Conservation (phyloP, 306 rosid genomes). For the Elaeagnus macrophylla region DNA sequence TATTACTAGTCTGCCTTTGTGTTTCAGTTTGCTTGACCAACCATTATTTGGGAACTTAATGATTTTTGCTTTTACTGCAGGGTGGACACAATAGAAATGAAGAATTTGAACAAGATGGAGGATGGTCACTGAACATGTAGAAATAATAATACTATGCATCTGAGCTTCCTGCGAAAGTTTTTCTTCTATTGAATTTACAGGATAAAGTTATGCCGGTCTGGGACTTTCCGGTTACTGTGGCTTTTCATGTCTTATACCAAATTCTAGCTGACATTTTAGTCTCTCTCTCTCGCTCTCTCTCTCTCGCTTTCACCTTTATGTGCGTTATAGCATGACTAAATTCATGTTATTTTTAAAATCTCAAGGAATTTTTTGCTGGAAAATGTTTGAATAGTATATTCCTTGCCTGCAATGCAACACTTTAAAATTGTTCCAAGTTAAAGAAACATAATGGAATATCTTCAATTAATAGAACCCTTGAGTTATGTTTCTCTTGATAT, state of each 20-base stretch:
- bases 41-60: conserved; percentile 17
- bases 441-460: too few relatives aligned
- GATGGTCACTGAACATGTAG: conserved; percentile 35
- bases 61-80: conserved; percentile 39
- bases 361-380: background rate
- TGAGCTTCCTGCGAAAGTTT: too few relatives aligned
- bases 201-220: background rate
- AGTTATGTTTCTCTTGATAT: background rate
- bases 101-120: conserved; percentile 94
- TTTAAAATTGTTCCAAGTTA: too few relatives aligned
- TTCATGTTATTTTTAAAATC: conserved; percentile 11
- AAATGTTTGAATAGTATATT: background rate
- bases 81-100: conserved; percentile 97
- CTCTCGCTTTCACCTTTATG: too few relatives aligned
- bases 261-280: too few relatives aligned
- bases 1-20: background rate
- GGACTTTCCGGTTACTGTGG: too few relatives aligned
- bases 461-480: too few relatives aligned
- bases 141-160: background rate
- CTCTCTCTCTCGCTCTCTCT: too few relatives aligned
- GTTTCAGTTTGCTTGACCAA: background rate
- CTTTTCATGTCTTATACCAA: too few relatives aligned
- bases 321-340: conserved; percentile 6
- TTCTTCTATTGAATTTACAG: conserved; percentile 19
- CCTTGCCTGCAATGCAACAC: too few relatives aligned